phyloP scores from a whole-genome alignment of 1,284 basidiomycete species.

The Pyrrhoderma lamaoense region DNA sequence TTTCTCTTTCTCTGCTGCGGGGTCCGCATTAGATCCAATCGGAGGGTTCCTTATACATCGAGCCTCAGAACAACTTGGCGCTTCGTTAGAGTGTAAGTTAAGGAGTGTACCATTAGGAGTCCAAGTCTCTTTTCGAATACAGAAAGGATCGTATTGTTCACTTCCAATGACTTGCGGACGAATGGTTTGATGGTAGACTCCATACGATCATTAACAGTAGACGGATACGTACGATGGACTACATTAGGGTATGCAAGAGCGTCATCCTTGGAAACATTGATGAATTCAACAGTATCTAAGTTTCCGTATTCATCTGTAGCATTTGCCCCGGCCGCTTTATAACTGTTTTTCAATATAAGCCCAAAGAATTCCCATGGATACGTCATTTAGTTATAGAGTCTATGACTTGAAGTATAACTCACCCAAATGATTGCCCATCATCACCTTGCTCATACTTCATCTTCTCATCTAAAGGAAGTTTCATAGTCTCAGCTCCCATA shows the following conservation, averaged over 20 bases:
- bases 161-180: conserved; percentile 45
- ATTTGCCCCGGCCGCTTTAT: conserved; percentile 56
- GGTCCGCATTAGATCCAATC: background rate
- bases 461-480: conserved; percentile 53
- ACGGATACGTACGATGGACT: conserved; percentile 48
- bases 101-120: conserved; percentile 42
- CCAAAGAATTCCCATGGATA: too few species aligned
- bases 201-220: conserved; percentile 45
- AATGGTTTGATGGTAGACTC: conserved; percentile 44
- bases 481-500: conserved; percentile 50
- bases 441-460: conserved; percentile 62
- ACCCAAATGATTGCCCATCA: conserved; percentile 55
- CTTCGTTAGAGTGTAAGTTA: conserved; percentile 36
- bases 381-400: background rate
- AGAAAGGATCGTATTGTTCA: conserved; percentile 46
- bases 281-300: conserved; percentile 53
- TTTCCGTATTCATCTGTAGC: conserved; percentile 55
- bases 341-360: conserved; percentile 39
- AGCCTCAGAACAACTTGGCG: conserved; percentile 52
- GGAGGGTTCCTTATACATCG: conserved; percentile 42
- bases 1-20: conserved; percentile 23
- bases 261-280: conserved; percentile 64
- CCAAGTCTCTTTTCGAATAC: conserved; percentile 52
- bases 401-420: conserved; percentile 28
- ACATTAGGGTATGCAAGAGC: conserved; percentile 46